phyloP scores from a whole-genome alignment of 2,329 filamentous ascomycete species.

The Arthroderma sp. region DNA sequence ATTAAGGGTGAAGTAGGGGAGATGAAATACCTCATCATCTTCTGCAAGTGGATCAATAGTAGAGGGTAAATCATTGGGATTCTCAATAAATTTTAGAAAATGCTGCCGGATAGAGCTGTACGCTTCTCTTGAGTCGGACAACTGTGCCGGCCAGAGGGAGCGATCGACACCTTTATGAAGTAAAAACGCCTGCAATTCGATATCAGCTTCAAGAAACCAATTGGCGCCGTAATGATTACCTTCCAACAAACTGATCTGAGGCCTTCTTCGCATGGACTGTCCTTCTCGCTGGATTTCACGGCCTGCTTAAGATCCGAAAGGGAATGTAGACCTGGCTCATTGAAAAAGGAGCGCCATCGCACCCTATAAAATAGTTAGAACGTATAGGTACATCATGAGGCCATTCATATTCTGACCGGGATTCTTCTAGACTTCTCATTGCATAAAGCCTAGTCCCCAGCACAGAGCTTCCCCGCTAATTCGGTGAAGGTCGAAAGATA shows the following conservation, averaged over 20 bases:
- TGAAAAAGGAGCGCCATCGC: slow-evolving; percentile 54
- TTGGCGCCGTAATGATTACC: slow-evolving; percentile 30
- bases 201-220: slow-evolving; percentile 4
- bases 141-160: slow-evolving; percentile 53
- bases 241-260: slow-evolving; percentile 89
- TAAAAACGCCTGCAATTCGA: slow-evolving; percentile 54
- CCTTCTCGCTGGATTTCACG: slow-evolving; percentile 43
- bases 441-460: neutral
- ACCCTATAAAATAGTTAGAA: slow-evolving; percentile 32
- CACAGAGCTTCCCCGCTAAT: neutral
- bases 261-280: slow-evolving; percentile 55
- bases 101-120: slow-evolving; percentile 61
- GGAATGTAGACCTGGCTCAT: slow-evolving; percentile 35
- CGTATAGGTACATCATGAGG: neutral
- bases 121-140: slow-evolving; percentile 56
- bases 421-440: slow-evolving; percentile 45
- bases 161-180: slow-evolving; percentile 56
- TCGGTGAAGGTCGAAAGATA: too few relatives aligned
- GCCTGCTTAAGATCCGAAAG: slow-evolving; percentile 51
- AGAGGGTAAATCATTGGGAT: slow-evolving; percentile 67
- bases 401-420: slow-evolving; percentile 29
- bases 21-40: slow-evolving; percentile 49
- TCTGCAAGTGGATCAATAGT: slow-evolving; percentile 75
- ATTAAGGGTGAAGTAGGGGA: slow-evolving; percentile 5
- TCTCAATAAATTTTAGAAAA: slow-evolving; percentile 68